Evolutionary conservation across 106 monocot species (phyloP).

Genomic region (Dioscorea alata): DNA sequence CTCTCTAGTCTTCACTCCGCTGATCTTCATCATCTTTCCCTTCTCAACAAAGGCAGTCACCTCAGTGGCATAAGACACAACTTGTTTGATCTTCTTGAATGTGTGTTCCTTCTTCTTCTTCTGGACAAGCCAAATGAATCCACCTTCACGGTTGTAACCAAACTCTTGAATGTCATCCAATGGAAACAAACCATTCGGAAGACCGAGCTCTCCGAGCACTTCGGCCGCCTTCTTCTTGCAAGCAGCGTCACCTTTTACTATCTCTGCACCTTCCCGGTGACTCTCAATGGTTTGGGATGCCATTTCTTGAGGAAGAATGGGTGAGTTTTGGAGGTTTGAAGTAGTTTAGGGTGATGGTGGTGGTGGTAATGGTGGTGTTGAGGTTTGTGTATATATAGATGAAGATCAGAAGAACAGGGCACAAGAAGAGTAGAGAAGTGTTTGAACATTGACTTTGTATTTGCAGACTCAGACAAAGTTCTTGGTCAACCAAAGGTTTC

Average conservation of each 20-base stretch:
- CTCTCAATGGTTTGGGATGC: neutral
- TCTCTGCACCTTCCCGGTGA: neutral
- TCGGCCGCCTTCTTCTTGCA: too few species aligned
- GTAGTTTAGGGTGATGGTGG: too few species aligned
- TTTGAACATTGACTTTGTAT: neutral
- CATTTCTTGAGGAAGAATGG: too few species aligned
- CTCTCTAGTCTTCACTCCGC: neutral
- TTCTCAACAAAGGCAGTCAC: neutral
- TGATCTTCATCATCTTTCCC: neutral
- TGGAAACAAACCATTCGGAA: conserved; percentile 6
- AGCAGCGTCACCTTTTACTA: neutral
- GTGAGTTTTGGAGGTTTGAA: too few species aligned
- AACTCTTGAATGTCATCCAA: conserved; percentile 14
- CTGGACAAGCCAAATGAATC: neutral
- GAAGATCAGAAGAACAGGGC: neutral
- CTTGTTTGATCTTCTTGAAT: neutral
- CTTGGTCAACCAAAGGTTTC: neutral
- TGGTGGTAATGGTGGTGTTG: neutral
- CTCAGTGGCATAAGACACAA: neutral
- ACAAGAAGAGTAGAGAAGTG: neutral
- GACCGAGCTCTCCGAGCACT: neutral
- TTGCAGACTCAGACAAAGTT: too few species aligned
- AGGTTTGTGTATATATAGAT: neutral
- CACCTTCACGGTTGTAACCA: neutral
- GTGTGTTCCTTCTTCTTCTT: neutral